These are phyloP conservation scores for Fusarium lateritium DNA, from an alignment of 2,329 filamentous ascomycete genomes.

Conservation along the genomic window DNA sequence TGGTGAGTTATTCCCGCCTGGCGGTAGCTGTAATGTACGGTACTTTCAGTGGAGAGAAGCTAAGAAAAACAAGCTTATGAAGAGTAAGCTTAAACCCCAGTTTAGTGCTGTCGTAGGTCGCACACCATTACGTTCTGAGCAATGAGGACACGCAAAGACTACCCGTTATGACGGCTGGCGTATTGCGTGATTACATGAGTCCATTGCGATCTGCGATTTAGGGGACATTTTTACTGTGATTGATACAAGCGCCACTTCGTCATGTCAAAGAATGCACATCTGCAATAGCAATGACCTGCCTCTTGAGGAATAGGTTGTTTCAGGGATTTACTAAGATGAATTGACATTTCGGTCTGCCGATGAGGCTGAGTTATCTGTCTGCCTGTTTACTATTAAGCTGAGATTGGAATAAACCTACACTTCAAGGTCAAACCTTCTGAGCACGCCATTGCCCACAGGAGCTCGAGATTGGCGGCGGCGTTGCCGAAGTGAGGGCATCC, in stretches of 20 bases:
- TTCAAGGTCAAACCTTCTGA: background rate
- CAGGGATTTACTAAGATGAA: background rate
- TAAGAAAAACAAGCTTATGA: constrained; percentile 35
- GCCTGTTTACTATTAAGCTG: background rate
- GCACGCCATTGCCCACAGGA: constrained; percentile 4
- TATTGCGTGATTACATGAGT: constrained; percentile 26
- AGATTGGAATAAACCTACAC: background rate
- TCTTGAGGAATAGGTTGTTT: background rate
- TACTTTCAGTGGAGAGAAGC: constrained; percentile 21
- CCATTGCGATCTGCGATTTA: background rate
- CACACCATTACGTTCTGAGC: background rate
- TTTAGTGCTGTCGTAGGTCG: background rate
- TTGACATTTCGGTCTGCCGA: background rate
- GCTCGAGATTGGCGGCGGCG: constrained; percentile 19
- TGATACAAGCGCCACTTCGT: constrained; percentile 9
- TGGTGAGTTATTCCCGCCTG: constrained; percentile 9
- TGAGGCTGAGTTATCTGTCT: background rate
- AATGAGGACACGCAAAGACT: background rate
- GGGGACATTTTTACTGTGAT: background rate
- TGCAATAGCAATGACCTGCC: background rate
- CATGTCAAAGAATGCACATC: background rate
- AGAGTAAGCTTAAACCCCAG: constrained; percentile 33
- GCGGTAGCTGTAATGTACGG: background rate
- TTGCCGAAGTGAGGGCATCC: constrained; percentile 16
- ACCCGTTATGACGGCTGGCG: background rate